A percentile compares a stretch with the other conserved stretches of the same genome.
phyloP scores from a whole-genome alignment of 179 eudicot species.

The Amaranthus tricolor region DNA sequence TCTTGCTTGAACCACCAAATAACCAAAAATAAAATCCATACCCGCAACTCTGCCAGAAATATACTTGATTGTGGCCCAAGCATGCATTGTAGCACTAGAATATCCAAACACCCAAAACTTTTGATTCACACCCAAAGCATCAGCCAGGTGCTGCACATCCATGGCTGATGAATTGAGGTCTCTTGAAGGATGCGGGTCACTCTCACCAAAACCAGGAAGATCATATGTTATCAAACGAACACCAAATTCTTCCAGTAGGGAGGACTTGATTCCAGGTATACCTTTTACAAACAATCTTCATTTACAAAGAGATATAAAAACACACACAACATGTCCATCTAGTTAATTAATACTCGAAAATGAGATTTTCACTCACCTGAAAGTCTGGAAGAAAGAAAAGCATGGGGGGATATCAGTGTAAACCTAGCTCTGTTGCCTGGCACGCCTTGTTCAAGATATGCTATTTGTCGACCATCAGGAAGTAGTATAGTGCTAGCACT shows the following conservation, averaged over 20 bases:
- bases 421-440: conserved; percentile 60
- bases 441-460: conserved; percentile 76
- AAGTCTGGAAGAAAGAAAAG: conserved; percentile 81
- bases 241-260: conserved; percentile 74
- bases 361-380: conserved; percentile 44
- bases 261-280: conserved; percentile 59
- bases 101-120: conserved; percentile 87
- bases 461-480: conserved; percentile 79
- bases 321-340: not conserved
- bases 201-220: conserved; percentile 96
- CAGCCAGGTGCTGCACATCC: conserved; percentile 65
- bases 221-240: conserved; percentile 76
- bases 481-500: conserved; percentile 63
- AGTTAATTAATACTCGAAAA: not conserved
- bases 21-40: conserved; percentile 12
- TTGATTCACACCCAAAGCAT: conserved; percentile 51
- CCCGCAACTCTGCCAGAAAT: conserved; percentile 71
- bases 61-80: conserved; percentile 83
- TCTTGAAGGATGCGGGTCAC: conserved; percentile 75
- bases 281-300: conserved; percentile 39
- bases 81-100: conserved; percentile 78
- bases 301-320: not conserved
- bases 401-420: conserved; percentile 66
- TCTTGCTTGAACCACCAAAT: not conserved
- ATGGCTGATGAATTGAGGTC: conserved; percentile 75